Conservation (phyloP, 805 yeast species). For the Pichia occidentalis region DNA sequence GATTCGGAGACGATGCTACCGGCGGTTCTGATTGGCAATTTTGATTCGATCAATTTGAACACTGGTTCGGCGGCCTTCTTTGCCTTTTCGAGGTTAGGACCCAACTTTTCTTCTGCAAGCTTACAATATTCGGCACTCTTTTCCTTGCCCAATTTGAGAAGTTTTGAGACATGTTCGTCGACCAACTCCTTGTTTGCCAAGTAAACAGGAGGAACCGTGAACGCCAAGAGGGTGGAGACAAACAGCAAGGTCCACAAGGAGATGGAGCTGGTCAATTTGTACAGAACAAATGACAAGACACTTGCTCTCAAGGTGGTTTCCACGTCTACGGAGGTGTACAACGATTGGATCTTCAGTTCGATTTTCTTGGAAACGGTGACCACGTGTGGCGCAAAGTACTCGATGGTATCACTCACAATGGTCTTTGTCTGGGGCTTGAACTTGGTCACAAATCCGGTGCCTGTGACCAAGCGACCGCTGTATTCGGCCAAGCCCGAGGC, state of each 20-base stretch:
- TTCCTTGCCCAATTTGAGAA: constrained; percentile 40
- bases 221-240: constrained; percentile 50
- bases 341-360: constrained; percentile 49
- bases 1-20: constrained; percentile 53
- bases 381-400: constrained; percentile 30
- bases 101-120: constrained; percentile 35
- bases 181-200: constrained; percentile 69
- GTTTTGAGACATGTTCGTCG: constrained; percentile 51
- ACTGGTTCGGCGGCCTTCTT: constrained; percentile 62
- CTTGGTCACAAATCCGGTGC: constrained; percentile 73
- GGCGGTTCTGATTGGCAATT: constrained; percentile 62
- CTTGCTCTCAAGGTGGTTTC: constrained; percentile 71
- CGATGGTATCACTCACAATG: constrained; percentile 25
- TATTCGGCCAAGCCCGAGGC: constrained; percentile 72
- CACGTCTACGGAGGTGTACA: constrained; percentile 63
- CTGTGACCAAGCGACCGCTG: constrained; percentile 62
- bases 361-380: constrained; percentile 37
- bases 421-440: constrained; percentile 59
- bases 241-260: constrained; percentile 64
- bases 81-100: constrained; percentile 53
- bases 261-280: constrained; percentile 68
- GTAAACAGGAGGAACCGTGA: constrained; percentile 73
- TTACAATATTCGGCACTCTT: constrained; percentile 41
- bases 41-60: constrained; percentile 49
- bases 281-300: constrained; percentile 53